Evolutionary conservation across 331 rosid species (phyloP).

Genomic region (Acacia concinna): DNA sequence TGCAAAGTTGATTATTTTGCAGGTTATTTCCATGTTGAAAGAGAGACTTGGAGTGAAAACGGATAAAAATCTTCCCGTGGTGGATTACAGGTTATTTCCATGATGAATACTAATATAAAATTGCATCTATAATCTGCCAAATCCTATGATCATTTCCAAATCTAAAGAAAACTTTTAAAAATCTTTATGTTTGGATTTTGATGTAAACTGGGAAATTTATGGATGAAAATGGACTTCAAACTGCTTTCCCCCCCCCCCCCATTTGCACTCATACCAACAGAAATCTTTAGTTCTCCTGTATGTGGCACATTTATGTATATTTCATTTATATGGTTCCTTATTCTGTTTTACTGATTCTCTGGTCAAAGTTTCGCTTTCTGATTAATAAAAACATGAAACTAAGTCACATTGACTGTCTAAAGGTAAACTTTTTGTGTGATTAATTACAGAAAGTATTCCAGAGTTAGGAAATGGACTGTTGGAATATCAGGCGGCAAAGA

Average conservation of each 20-base stretch:
- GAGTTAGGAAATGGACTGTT: slow-evolving; percentile 78
- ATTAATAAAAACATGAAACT: slow-evolving; percentile 1
- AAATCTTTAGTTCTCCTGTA: neutral
- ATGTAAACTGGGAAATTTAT: neutral
- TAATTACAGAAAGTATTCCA: slow-evolving; percentile 69
- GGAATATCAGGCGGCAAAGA: slow-evolving; percentile 85
- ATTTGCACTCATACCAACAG: neutral
- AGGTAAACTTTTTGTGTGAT: slow-evolving; percentile 9
- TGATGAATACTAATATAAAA: neutral
- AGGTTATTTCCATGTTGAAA: slow-evolving; percentile 79
- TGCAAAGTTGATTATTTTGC: slow-evolving; percentile 39
- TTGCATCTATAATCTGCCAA: neutral
- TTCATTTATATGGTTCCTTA: slow-evolving; percentile 26
- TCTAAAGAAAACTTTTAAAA: neutral
- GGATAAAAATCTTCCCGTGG: slow-evolving; percentile 63
- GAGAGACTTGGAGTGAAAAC: slow-evolving; percentile 73
- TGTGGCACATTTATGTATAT: slow-evolving; percentile 19
- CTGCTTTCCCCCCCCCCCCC: no score
- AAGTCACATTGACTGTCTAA: slow-evolving; percentile 5
- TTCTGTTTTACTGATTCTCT: slow-evolving; percentile 14
- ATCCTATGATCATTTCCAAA: neutral
- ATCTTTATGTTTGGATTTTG: neutral
- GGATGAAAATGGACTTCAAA: slow-evolving; percentile 6
- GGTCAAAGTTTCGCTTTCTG: neutral
- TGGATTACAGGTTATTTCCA: slow-evolving; percentile 72